These are phyloP conservation scores for Allium sativum DNA, from an alignment of 106 monocot species.

Conservation along the genomic window DNA sequence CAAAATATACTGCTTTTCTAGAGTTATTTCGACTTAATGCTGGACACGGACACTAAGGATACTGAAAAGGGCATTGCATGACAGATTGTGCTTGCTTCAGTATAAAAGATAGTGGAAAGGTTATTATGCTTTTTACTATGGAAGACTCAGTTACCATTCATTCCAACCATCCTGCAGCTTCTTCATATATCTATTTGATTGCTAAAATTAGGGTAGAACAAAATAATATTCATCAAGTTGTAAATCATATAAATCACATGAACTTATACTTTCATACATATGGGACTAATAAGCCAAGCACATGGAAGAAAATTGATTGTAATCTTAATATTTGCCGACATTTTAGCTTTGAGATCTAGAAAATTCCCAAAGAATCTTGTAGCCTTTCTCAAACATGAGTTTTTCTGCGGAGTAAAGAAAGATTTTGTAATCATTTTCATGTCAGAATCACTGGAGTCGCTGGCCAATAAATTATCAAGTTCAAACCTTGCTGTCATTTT, in stretches of 20 bases:
- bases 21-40: too few species aligned
- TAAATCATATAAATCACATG: conserved; percentile 17
- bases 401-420: not conserved
- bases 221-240: too few species aligned
- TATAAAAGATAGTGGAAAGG: too few species aligned
- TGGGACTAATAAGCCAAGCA: not conserved
- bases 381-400: not conserved
- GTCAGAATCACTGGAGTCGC: conserved; percentile 1
- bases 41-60: too few species aligned
- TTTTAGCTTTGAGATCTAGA: conserved; percentile 1
- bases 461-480: not conserved
- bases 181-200: conserved; percentile 15
- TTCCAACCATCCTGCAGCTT: too few species aligned
- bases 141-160: too few species aligned
- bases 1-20: too few species aligned
- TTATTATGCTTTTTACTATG: too few species aligned
- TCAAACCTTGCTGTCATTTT: not conserved
- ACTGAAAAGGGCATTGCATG: too few species aligned
- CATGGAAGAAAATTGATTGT: not conserved
- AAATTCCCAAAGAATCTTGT: conserved; percentile 7
- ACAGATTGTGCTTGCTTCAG: too few species aligned
- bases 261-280: conserved; percentile 4
- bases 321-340: conserved; percentile 3
- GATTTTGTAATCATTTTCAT: conserved; percentile 11
- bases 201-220: conserved; percentile 5